A percentile compares a stretch with the other conserved stretches of the same genome.
These are phyloP conservation scores for Orbilia blumenaviensis DNA, from an alignment of 2,329 filamentous ascomycete species.

Conservation along the genomic window DNA sequence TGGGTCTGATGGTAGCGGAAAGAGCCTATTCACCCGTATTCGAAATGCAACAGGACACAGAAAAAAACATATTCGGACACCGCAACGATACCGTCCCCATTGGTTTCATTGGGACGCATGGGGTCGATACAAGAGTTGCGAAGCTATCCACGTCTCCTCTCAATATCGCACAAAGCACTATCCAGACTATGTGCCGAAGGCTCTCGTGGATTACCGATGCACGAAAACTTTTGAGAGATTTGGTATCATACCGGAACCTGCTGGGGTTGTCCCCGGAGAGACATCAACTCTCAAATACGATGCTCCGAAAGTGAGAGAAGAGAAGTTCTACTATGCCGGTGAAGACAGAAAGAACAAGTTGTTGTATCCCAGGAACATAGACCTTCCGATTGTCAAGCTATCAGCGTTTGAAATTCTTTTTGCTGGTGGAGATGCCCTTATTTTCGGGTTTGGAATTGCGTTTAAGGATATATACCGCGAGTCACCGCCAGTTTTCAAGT, in stretches of 20 bases:
- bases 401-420: constrained; percentile 38
- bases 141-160: constrained; percentile 33
- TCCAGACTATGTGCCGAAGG: constrained; percentile 30
- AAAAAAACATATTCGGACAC: constrained; percentile 32
- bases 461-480: constrained; percentile 40
- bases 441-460: constrained; percentile 19
- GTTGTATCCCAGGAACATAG: not conserved
- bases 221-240: constrained; percentile 3
- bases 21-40: not conserved
- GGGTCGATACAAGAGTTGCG: constrained; percentile 20
- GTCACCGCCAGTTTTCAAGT: constrained; percentile 36
- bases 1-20: not conserved
- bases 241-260: not conserved
- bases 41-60: not conserved
- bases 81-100: constrained; percentile 44
- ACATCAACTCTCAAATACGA: not conserved
- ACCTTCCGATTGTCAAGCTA: constrained; percentile 3
- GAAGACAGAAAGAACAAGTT: not conserved
- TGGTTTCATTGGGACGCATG: constrained; percentile 44
- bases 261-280: not conserved
- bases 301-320: not conserved
- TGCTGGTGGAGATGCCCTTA: constrained; percentile 22
- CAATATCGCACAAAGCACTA: constrained; percentile 22
- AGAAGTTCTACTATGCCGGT: constrained; percentile 22
- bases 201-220: constrained; percentile 18